Conservation (phyloP, 2,329 filamentous ascomycete genomes). For the Alternaria solani region DNA sequence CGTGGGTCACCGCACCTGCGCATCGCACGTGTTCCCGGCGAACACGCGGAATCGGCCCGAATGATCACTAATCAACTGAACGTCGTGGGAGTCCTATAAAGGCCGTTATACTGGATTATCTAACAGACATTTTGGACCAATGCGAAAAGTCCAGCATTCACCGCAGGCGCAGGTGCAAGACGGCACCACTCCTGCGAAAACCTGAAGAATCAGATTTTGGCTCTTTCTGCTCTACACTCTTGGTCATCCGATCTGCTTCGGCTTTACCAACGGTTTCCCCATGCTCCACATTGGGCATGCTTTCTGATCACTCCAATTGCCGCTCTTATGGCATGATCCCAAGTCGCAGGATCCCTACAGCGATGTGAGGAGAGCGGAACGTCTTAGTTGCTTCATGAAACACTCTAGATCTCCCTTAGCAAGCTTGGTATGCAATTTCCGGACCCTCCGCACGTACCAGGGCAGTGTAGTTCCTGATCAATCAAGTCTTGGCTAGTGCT, state of each 20-base stretch:
- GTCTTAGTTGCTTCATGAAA: background rate
- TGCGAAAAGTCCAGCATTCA: background rate
- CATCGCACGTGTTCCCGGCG: no score
- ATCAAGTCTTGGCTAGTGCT: background rate
- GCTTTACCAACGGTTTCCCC: no score
- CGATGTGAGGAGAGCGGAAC: background rate
- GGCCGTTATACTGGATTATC: background rate
- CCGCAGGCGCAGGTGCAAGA: no score
- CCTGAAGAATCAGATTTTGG: fast-evolving
- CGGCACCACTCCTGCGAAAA: no score
- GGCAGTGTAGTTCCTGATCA: background rate
- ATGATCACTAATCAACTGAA: background rate
- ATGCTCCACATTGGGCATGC: no score
- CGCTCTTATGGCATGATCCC: no score
- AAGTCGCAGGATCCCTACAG: background rate
- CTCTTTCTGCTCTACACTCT: fast-evolving
- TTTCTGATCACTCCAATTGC: no score
- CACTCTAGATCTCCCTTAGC: background rate
- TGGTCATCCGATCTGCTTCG: no score
- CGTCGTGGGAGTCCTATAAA: background rate
- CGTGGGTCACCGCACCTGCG: background rate
- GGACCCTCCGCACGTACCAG: background rate
- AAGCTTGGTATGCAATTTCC: background rate
- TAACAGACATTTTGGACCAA: fast-evolving
- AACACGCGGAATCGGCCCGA: background rate